Evolutionary conservation across 2,329 filamentous ascomycete genomes (phyloP).

Genomic region (Mycogone perniciosa): DNA sequence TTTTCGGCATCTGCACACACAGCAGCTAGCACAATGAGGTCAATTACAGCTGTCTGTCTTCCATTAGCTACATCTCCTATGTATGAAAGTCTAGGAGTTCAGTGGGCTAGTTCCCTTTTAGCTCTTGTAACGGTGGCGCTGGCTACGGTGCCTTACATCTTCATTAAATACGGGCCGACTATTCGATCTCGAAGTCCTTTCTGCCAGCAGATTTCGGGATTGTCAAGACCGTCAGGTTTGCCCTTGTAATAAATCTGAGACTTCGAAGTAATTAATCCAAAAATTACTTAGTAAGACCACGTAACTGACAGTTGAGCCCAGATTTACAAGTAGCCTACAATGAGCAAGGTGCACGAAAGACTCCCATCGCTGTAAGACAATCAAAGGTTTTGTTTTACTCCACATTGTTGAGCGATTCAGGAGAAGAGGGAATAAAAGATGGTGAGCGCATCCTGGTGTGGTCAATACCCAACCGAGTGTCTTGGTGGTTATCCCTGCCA

Average conservation of each 20-base stretch:
- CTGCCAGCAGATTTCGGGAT: background rate
- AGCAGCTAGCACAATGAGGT: slow-evolving; percentile 15
- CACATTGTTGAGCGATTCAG: no score
- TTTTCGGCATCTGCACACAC: slow-evolving; percentile 18
- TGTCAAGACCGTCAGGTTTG: background rate
- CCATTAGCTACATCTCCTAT: slow-evolving; percentile 10
- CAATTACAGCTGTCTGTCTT: slow-evolving; percentile 14
- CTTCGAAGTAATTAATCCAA: background rate
- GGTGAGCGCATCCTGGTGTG: no score
- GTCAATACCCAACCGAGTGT: no score
- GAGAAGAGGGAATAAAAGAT: no score
- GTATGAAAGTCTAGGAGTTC: slow-evolving; percentile 9
- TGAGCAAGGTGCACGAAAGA: background rate
- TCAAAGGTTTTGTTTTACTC: background rate
- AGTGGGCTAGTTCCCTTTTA: slow-evolving; percentile 11
- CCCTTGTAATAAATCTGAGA: background rate
- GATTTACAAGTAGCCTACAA: background rate
- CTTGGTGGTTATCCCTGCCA: no score
- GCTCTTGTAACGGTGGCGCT: slow-evolving; percentile 6
- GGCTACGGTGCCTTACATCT: slow-evolving; percentile 9
- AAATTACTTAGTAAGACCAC: no score
- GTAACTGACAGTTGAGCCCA: no score
- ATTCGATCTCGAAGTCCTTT: background rate
- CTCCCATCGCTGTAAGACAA: background rate
- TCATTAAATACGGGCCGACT: slow-evolving; percentile 3